Percentiles rank a stretch among this genome's conserved stretches.
Evolutionary conservation across 208 protist genomes (phyloP).

Genomic region (Phytomonas sp.): DNA sequence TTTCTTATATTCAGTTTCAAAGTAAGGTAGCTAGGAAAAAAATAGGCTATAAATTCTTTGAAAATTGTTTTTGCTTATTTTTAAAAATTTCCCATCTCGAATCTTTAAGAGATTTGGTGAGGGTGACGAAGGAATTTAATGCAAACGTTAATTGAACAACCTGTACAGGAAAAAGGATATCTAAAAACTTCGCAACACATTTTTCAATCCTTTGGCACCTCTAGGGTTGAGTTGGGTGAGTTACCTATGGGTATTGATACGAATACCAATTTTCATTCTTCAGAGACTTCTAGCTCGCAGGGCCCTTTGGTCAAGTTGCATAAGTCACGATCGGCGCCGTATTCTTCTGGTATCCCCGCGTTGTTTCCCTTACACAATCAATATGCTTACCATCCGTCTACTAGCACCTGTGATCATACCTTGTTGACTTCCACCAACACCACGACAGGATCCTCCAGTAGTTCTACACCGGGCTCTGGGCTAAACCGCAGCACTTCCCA

Average conservation of each 20-base stretch:
- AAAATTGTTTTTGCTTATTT: not conserved
- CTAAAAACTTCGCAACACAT: not conserved
- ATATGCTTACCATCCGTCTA: not conserved
- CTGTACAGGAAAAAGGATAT: not conserved
- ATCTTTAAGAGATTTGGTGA: not conserved
- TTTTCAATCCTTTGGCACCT: not conserved
- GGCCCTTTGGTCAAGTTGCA: not conserved
- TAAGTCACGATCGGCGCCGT: not conserved
- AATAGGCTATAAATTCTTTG: not conserved
- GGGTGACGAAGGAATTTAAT: not conserved
- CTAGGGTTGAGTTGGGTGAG: not conserved
- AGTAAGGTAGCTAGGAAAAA: not conserved
- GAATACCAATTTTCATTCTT: not conserved
- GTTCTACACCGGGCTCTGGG: conserved; percentile 20
- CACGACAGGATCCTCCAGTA: conserved; percentile 13
- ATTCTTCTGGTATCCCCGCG: not conserved
- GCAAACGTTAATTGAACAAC: not conserved
- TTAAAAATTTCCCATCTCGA: not conserved
- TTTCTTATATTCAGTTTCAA: not conserved
- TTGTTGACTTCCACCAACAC: conserved; percentile 11
- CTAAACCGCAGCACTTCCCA: not conserved
- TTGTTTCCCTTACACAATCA: not conserved
- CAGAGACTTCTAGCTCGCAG: not conserved
- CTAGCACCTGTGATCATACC: not conserved
- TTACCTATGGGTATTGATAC: not conserved